Base-by-base conservation (phyloP, 2,329 filamentous ascomycete genomes). In the Pseudopyricularia cyperi region DNA sequence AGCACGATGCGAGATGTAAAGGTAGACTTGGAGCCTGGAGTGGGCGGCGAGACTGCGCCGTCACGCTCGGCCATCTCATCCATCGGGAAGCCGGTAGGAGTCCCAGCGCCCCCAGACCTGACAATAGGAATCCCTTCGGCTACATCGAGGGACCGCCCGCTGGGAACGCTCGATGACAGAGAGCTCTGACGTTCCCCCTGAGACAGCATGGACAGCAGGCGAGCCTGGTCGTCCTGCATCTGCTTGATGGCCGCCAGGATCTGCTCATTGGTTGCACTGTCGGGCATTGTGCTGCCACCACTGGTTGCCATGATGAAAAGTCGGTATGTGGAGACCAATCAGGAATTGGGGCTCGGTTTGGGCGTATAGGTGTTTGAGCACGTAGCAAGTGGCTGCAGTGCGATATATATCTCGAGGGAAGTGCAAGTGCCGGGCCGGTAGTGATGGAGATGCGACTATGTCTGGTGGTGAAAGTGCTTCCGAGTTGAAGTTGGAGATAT, bases 1-100 rank as follows among this genome's bases (percentile, higher is more conserved):
- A 79, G 67, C 55, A 79, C 69, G 54, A 79, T 78, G 19, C 76
- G 73, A 51, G 75, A 77, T 9, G 74, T 73, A 55, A 77, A 72
- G 4, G 66, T 67, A 5, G 73, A 66, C 55, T 71, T 71, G 56
- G 70, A 65, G 17, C 60, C 61, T 4, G 63, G 55, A 12, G 65
- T 61, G 7, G 61, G 55, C 8, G 66, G 46, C 4, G 54, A 39
- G 51, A 49, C 55, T 11, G 60, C 35, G 56, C 49, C n/a, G 4
- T 51, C 12, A 39, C 34, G 35, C 22, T 55, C 56, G 6, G 50
- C 8, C 4, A 59, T 52, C 24, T 60, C 53, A 34, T 61, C 57
- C 4, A 57, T 55, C 24, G 57, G 55, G 15, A 62, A 17, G 30
- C 59, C 53, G 22, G 60, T 55, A 2, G 61, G 58, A 11, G 59